Evolutionary conservation across 139 green algal species (phyloP), one percentile per base, ranked within the genome.

Genomic region (Nannochloris sp.): DNA sequence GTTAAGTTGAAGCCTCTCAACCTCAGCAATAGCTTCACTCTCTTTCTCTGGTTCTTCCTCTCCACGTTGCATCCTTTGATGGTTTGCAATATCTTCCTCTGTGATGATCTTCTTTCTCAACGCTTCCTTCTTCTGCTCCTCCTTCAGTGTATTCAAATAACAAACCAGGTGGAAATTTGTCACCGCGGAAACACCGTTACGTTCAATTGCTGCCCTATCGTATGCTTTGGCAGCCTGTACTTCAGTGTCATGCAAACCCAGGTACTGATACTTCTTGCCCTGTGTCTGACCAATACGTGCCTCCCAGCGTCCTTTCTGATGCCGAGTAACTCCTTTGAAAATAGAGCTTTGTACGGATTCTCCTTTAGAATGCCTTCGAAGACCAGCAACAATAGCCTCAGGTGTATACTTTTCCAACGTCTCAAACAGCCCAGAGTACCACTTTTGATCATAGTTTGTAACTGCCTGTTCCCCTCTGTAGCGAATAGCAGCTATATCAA

Each of bases 281-380:
- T 29, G 8, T 14, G 29, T 36, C 30, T 78, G 69, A 48, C 83
- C 79, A 50, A 90, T 90, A 49, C 83, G 72, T 4, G 79, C 76
- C 62, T 90, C 83, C 79, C 79, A 90, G 44, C 79, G 81, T 13
- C 83, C 81, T 62, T 92, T 92, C 60, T 87, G 79, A 57, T 92
- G 85, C 23, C 65, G 64, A 2, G 85, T 91, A 6, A 92, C 85
- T 29, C 85, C 85, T 3, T 81, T 67, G 64, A 79, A 92, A 49
- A 80, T 67, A 26, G 46, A 76, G 13, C 67, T 80, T 40, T 78
- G 74, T 26, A 75, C 63, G 62, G 73, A 81, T 25, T 82, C 79
- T 43, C 63, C 63, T 51, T 69, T 69, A 50, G 29, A 61, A 43
- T 79, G 73, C 11, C 62, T 62, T 9, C 73, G 43, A 13, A 79